Percentiles rank a stretch among this genome's conserved stretches.
phyloP scores from a whole-genome alignment of 106 monocot species.

The Acanthochlamys bracteata region DNA sequence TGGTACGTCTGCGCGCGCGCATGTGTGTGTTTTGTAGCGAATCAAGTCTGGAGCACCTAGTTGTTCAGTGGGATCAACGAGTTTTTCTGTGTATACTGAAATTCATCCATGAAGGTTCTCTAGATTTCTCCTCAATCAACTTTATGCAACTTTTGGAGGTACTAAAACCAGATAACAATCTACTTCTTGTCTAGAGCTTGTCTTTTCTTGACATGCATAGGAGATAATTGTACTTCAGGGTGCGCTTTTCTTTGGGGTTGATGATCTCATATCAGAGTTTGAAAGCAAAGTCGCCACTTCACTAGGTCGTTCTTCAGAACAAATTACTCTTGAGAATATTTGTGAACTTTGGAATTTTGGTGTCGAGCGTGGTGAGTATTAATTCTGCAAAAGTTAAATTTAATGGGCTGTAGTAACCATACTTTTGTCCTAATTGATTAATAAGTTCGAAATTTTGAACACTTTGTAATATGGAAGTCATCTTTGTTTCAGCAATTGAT shows the following conservation, averaged over 20 bases:
- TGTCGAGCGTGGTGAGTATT: constrained; percentile 35
- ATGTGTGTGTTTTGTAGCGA: constrained; percentile 40
- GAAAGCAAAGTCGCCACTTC: constrained; percentile 15
- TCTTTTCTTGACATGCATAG: background rate
- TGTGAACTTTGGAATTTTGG: constrained; percentile 46
- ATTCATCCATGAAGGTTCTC: constrained; percentile 19
- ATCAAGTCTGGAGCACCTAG: constrained; percentile 20
- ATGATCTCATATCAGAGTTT: constrained; percentile 39
- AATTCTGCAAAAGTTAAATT: background rate
- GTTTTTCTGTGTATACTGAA: constrained; percentile 23
- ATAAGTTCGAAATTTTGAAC: background rate
- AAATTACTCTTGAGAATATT: constrained; percentile 22
- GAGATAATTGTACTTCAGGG: no score
- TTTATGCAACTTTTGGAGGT: constrained; percentile 50
- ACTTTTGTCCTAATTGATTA: background rate
- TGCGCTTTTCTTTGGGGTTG: constrained; percentile 59
- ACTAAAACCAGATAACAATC: background rate
- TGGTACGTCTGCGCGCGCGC: no score
- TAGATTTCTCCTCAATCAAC: constrained; percentile 15
- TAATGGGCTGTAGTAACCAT: background rate
- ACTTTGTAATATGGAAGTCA: background rate
- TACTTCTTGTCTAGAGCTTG: background rate
- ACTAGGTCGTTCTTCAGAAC: constrained; percentile 1
- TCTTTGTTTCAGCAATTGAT: constrained; percentile 38
- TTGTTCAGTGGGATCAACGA: constrained; percentile 35